phyloP scores from a whole-genome alignment of 371 early-diverging fungal species.

The Lichtheimia hyalospora region DNA sequence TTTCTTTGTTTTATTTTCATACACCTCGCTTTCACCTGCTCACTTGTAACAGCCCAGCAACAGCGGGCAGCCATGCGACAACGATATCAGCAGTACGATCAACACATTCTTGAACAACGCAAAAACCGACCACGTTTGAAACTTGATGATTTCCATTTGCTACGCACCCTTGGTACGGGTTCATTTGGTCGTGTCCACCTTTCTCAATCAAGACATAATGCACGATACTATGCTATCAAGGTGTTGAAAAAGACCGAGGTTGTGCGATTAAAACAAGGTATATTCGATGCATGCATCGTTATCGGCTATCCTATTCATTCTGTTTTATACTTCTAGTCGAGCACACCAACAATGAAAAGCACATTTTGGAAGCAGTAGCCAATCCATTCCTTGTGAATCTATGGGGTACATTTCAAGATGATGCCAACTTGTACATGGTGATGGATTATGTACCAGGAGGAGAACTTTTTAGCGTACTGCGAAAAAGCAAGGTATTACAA shows the following conservation, averaged over 20 bases:
- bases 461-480: slow-evolving; percentile 87
- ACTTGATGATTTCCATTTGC: slow-evolving; percentile 68
- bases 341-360: slow-evolving; percentile 96
- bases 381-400: slow-evolving; percentile 93
- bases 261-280: slow-evolving; percentile 87
- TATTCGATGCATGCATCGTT: neutral
- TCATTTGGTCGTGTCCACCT: slow-evolving; percentile 98
- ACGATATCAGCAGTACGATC: slow-evolving; percentile 31
- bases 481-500: slow-evolving; percentile 57
- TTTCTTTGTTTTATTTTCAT: neutral
- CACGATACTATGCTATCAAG: slow-evolving; percentile 95
- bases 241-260: slow-evolving; percentile 94
- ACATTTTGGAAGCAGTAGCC: slow-evolving; percentile 82
- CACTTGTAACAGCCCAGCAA: slow-evolving; percentile 5
- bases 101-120: slow-evolving; percentile 34
- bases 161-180: slow-evolving; percentile 93
- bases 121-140: slow-evolving; percentile 55
- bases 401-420: slow-evolving; percentile 91
- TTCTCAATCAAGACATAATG: slow-evolving; percentile 71
- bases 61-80: slow-evolving; percentile 13
- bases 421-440: slow-evolving; percentile 85
- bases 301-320: too few relatives aligned
- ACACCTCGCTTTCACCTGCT: neutral
- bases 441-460: slow-evolving; percentile 98
- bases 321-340: slow-evolving; percentile 59